Evolutionary conservation across 768 basidiomycete genomes (phyloP).

Genomic region (Botryobasidium botryosum): DNA sequence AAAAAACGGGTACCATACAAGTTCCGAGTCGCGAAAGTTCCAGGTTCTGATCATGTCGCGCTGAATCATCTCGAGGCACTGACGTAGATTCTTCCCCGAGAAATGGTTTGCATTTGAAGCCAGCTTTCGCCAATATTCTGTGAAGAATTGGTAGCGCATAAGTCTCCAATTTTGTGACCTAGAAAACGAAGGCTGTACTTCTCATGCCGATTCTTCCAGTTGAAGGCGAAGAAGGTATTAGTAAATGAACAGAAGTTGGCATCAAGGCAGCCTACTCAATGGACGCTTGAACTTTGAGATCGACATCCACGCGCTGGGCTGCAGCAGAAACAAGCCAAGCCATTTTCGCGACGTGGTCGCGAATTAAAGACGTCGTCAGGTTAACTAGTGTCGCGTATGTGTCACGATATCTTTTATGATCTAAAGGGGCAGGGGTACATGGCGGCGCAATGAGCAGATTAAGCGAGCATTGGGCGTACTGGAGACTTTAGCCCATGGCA

Average conservation of each 20-base stretch:
- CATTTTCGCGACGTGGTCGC: too few species aligned
- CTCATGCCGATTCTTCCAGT: constrained; percentile 6
- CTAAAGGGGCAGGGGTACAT: too few species aligned
- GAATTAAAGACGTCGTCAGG: too few species aligned
- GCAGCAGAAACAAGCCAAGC: constrained; percentile 10
- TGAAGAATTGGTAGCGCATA: too few species aligned
- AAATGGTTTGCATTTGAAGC: constrained; percentile 14
- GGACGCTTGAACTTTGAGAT: constrained; percentile 12
- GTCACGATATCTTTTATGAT: too few species aligned
- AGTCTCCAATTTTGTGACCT: too few species aligned
- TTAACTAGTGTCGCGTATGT: too few species aligned
- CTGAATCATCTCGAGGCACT: constrained; percentile 13
- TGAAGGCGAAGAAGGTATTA: background rate
- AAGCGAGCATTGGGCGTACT: too few species aligned
- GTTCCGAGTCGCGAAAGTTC: constrained; percentile 15
- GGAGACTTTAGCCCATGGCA: too few species aligned
- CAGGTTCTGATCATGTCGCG: constrained; percentile 15
- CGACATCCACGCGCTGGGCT: constrained; percentile 10
- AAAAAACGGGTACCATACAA: too few species aligned
- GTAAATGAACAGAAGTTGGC: background rate
- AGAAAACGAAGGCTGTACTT: constrained; percentile 4
- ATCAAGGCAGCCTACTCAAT: constrained; percentile 10
- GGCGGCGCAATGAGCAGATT: too few species aligned
- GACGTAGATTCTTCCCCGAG: constrained; percentile 9
- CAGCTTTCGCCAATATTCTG: constrained; percentile 13